These are phyloP conservation scores for Coelastrella sp. DNA, from an alignment of 139 green algal species.

Conservation along the genomic window DNA sequence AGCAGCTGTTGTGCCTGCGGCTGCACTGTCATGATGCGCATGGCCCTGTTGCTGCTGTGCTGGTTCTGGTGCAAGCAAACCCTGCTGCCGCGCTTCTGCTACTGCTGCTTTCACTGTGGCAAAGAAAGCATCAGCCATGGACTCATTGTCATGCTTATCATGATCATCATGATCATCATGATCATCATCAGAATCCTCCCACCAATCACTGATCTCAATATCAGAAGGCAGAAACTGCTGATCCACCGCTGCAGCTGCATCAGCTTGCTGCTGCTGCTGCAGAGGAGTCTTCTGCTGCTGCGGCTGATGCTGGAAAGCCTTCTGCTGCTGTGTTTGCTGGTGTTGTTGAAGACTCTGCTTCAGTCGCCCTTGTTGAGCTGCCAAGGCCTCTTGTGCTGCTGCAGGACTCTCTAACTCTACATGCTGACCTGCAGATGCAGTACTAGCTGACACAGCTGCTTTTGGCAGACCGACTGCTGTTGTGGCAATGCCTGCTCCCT, in stretches of 20 bases:
- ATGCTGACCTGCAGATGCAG: background rate
- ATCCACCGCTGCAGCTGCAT: too few species aligned
- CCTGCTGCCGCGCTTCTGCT: background rate
- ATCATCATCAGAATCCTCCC: conserved; percentile 5
- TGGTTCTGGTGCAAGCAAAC: background rate
- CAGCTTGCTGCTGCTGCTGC: too few species aligned
- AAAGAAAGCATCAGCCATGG: background rate
- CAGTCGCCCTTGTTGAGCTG: too few species aligned
- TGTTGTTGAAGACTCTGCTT: too few species aligned
- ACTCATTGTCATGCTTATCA: background rate
- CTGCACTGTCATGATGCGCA: background rate
- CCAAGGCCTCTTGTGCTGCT: too few species aligned
- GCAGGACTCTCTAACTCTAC: background rate
- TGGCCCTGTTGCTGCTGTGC: background rate
- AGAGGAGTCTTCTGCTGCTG: too few species aligned
- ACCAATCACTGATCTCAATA: background rate
- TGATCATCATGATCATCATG: background rate
- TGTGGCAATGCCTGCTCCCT: too few species aligned
- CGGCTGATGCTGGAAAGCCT: too few species aligned
- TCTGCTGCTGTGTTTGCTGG: too few species aligned
- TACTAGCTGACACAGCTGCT: background rate
- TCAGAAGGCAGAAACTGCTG: background rate
- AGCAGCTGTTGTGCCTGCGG: background rate
- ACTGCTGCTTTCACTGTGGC: background rate
- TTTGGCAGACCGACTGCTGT: too few species aligned